Evolutionary conservation across 352 stramenopile species (phyloP).

Genomic region (Pythium phragmiticola): DNA sequence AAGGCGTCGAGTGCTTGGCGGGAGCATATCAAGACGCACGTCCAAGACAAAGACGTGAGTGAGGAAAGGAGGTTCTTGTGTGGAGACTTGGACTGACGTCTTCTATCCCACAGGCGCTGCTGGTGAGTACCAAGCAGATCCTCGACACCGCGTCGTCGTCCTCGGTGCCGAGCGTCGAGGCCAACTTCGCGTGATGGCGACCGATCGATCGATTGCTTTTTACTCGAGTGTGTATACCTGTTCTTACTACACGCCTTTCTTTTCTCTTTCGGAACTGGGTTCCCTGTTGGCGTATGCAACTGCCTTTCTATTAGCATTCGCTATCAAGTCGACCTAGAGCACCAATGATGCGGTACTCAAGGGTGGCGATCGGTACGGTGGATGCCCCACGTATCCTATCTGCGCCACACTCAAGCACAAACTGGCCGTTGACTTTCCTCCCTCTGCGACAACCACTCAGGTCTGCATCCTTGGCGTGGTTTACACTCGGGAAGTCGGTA

Average conservation of each 20-base stretch:
- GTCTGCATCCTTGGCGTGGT: neutral
- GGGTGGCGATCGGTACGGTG: neutral
- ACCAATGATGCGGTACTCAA: constrained; percentile 5
- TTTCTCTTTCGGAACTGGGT: neutral
- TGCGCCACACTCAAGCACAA: constrained; percentile 1
- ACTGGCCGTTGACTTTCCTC: neutral
- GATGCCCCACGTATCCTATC: neutral
- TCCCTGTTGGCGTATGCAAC: neutral
- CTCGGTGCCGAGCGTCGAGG: constrained; percentile 4
- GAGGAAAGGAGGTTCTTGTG: neutral
- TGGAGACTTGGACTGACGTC: neutral
- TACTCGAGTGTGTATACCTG: neutral
- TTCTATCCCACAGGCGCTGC: constrained; percentile 24
- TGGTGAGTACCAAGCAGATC: constrained; percentile 45
- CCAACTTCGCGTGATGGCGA: constrained; percentile 11
- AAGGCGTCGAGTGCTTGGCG: constrained; percentile 50
- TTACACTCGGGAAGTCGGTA: neutral
- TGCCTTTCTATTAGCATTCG: neutral
- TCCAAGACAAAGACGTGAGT: constrained; percentile 33
- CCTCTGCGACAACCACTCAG: neutral
- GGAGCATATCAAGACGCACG: constrained; percentile 45
- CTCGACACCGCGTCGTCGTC: constrained; percentile 26
- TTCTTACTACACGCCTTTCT: neutral
- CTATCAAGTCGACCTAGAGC: neutral
- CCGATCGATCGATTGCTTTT: neutral